phyloP scores from a whole-genome alignment of 129 eudicot species.

The carrot (Daucus carota) region DNA sequence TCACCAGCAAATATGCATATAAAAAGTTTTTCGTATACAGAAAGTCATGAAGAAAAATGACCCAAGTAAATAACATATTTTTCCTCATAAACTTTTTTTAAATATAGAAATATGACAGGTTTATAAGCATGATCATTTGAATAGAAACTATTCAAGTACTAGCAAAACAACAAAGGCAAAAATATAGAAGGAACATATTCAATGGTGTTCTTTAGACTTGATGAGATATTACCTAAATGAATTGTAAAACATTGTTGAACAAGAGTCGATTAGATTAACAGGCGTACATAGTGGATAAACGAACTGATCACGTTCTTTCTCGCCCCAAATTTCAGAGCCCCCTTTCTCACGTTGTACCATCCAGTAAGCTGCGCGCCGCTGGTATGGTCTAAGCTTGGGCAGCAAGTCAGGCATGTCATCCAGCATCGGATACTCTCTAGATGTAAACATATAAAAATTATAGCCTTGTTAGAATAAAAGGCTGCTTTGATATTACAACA shows the following conservation, averaged over 20 bases:
- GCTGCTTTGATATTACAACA: not conserved
- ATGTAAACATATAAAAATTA: not conserved
- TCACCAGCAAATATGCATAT: not conserved
- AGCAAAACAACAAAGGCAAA: not conserved
- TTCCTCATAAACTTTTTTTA: not conserved
- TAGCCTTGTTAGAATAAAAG: not conserved
- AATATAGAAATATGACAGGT: not conserved
- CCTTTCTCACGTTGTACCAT: conserved; percentile 84
- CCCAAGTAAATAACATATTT: not conserved
- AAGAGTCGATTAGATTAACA: conserved; percentile 68
- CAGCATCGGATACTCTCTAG: conserved; percentile 65
- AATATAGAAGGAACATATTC: not conserved
- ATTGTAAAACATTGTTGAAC: conserved; percentile 70
- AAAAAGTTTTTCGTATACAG: not conserved
- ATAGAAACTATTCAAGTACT: not conserved
- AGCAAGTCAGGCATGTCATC: conserved; percentile 74
- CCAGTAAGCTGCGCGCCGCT: conserved; percentile 94
- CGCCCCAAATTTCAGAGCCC: conserved; percentile 25
- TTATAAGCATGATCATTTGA: not conserved
- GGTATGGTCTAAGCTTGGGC: conserved; percentile 92
- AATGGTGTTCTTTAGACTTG: not conserved
- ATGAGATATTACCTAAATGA: conserved; percentile 59
- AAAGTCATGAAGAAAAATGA: not conserved
- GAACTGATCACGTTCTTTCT: conserved; percentile 32
- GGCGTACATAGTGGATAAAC: conserved; percentile 71